phyloP scores from a whole-genome alignment of 2,329 filamentous ascomycete species.

The Cladosporium phlei region DNA sequence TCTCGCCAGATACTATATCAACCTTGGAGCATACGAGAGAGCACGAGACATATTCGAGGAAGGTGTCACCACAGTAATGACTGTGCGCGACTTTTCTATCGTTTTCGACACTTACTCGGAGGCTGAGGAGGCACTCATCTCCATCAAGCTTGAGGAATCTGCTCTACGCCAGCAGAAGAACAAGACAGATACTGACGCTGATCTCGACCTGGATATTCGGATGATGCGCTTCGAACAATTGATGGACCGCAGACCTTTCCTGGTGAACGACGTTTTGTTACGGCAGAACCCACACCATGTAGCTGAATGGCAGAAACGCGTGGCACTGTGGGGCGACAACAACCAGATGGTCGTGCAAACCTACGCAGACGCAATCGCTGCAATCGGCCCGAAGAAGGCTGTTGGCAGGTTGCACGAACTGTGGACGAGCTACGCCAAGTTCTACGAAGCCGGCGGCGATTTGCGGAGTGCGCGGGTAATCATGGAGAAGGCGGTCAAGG shows the following conservation, averaged over 20 bases:
- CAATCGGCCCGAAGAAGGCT: slow-evolving; percentile 90
- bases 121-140: slow-evolving; percentile 94
- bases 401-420: slow-evolving; percentile 89
- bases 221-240: slow-evolving; percentile 98
- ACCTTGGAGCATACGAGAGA: slow-evolving; percentile 83
- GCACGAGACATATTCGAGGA: slow-evolving; percentile 93
- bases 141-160: slow-evolving; percentile 83
- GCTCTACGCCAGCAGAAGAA: slow-evolving; percentile 74
- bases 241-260: slow-evolving; percentile 93
- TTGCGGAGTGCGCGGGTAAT: slow-evolving; percentile 81
- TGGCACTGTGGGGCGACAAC: slow-evolving; percentile 94
- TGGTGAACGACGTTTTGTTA: slow-evolving; percentile 91
- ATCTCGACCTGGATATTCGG: slow-evolving; percentile 90
- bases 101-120: slow-evolving; percentile 96
- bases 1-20: slow-evolving; percentile 94
- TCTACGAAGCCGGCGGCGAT: slow-evolving; percentile 87
- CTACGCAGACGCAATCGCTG: slow-evolving; percentile 88
- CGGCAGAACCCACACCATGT: slow-evolving; percentile 97
- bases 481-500: slow-evolving; percentile 96
- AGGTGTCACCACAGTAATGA: slow-evolving; percentile 97
- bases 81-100: slow-evolving; percentile 91
- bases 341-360: slow-evolving; percentile 86
- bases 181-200: slow-evolving; percentile 71
- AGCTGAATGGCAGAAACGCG: slow-evolving; percentile 92
- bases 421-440: slow-evolving; percentile 95